Conservation (phyloP, 148 eudicot species). For the Silene latifolia region DNA sequence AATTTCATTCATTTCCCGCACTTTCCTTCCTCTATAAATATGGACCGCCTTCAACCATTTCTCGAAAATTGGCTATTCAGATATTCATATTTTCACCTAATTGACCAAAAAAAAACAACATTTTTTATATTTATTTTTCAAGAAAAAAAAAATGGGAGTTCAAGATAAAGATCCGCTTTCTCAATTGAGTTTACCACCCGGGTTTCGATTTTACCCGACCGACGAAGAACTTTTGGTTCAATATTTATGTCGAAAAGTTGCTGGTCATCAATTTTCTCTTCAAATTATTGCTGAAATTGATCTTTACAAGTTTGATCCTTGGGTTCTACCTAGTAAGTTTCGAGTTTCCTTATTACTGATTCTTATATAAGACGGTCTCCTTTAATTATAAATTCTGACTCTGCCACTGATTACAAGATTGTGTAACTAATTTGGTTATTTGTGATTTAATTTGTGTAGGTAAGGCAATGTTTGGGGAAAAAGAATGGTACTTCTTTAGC, state of each 20-base stretch:
- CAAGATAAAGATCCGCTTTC: constrained; percentile 45
- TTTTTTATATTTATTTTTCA: neutral
- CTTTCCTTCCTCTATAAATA: constrained; percentile 26
- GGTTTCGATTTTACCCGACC: constrained; percentile 76
- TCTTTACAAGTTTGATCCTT: constrained; percentile 76
- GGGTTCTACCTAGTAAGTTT: constrained; percentile 67
- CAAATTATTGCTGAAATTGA: constrained; percentile 69
- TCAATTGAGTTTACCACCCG: constrained; percentile 71
- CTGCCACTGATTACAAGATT: too few species aligned
- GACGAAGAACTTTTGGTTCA: constrained; percentile 81
- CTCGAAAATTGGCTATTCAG: constrained; percentile 15
- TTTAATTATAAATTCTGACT: too few species aligned
- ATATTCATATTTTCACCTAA: neutral
- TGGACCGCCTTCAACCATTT: neutral
- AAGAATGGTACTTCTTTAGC: constrained; percentile 84
- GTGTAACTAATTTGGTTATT: neutral
- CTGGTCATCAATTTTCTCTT: constrained; percentile 49
- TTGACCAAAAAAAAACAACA: neutral
- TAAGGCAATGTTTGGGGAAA: constrained; percentile 71
- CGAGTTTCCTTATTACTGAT: too few species aligned
- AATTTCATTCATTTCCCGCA: constrained; percentile 15
- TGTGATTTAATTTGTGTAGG: constrained; percentile 30
- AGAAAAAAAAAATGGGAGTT: constrained; percentile 38
- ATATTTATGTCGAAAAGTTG: constrained; percentile 62
- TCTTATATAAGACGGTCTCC: neutral